phyloP scores from a whole-genome alignment of 345 rosid species.

The Ceriops zippeliana region DNA sequence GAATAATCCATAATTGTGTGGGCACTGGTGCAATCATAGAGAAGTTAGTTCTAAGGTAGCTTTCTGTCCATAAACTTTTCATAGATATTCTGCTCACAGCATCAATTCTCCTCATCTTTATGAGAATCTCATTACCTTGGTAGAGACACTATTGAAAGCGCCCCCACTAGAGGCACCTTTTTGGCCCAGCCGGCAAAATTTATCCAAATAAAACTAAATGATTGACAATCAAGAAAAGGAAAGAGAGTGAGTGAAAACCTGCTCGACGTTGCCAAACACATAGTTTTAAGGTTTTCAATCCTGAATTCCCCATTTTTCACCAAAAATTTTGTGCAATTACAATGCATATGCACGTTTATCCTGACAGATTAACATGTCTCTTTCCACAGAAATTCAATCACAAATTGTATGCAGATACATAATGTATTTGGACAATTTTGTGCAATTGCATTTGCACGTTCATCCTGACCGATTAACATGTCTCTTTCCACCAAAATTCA shows the following conservation, averaged over 20 bases:
- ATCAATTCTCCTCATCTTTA: constrained; percentile 41
- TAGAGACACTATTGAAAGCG: constrained; percentile 15
- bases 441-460: too few relatives aligned
- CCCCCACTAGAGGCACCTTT: constrained; percentile 21
- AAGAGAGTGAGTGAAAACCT: not conserved
- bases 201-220: constrained; percentile 21
- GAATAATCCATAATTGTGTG: constrained; percentile 33
- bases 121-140: constrained; percentile 26
- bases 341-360: too few relatives aligned
- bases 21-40: constrained; percentile 46
- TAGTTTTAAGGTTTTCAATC: not conserved
- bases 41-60: constrained; percentile 34
- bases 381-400: too few relatives aligned
- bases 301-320: too few relatives aligned
- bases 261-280: constrained; percentile 4
- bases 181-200: constrained; percentile 8
- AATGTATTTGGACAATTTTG: too few relatives aligned
- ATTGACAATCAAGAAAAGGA: constrained; percentile 11
- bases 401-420: too few relatives aligned
- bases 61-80: constrained; percentile 29
- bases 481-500: too few relatives aligned
- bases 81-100: constrained; percentile 38
- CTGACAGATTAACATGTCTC: too few relatives aligned
- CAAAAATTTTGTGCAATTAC: too few relatives aligned
- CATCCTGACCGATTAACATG: too few relatives aligned